Conservation (phyloP, 2,329 filamentous ascomycete genomes). For the Apiospora marii region DNA sequence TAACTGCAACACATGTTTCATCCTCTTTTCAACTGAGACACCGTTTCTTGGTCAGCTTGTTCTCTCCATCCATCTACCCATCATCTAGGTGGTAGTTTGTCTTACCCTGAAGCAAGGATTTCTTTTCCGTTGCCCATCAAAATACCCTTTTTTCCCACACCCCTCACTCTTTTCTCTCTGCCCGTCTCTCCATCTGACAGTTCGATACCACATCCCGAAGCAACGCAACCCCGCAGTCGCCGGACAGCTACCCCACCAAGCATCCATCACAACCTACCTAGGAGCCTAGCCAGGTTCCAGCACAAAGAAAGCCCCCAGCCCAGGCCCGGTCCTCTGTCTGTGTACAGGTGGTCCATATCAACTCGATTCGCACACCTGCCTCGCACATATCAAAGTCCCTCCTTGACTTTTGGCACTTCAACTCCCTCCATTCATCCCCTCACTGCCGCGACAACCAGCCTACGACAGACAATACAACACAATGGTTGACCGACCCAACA, state of each 20-base stretch:
- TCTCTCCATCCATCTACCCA: neutral
- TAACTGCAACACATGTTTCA: constrained; percentile 13
- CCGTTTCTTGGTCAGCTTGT: constrained; percentile 2
- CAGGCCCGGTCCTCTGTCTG: neutral
- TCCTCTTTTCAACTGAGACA: constrained; percentile 14
- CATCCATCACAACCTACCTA: constrained; percentile 8
- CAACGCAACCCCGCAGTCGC: constrained; percentile 15
- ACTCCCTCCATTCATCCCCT: neutral
- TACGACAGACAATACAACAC: neutral
- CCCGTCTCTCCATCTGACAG: constrained; percentile 1
- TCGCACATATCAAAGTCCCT: neutral
- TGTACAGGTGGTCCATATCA: neutral
- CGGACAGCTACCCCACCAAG: constrained; percentile 18
- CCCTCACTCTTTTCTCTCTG: constrained; percentile 1
- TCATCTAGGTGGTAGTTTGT: neutral
- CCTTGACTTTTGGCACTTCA: neutral
- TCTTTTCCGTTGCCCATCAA: neutral
- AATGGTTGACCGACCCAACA: constrained; percentile 81
- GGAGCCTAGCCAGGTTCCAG: neutral
- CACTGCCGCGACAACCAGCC: neutral
- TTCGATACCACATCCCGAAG: neutral
- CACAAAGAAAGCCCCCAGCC: constrained; percentile 6
- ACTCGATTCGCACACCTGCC: neutral
- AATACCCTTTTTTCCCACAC: neutral
- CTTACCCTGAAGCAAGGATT: neutral